phyloP scores from a whole-genome alignment of 176 grass and related monocot species.

The Zea luxurians region DNA sequence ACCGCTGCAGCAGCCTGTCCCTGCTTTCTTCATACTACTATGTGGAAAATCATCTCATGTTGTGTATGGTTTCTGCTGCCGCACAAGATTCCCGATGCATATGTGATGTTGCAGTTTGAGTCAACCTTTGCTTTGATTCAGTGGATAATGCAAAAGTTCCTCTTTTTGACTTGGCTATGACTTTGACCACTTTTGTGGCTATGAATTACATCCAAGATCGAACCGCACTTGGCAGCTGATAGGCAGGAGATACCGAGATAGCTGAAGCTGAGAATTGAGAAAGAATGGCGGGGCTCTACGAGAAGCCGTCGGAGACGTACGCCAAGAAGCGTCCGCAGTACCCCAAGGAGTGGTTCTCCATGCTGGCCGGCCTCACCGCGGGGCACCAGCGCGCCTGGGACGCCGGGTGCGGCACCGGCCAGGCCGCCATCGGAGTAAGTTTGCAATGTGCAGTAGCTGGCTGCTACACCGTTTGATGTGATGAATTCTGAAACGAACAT shows the following conservation, averaged over 20 bases:
- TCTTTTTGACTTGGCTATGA: constrained; percentile 34
- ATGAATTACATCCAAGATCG: constrained; percentile 36
- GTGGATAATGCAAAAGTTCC: constrained; percentile 28
- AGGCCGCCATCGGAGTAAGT: constrained; percentile 52
- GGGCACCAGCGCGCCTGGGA: constrained; percentile 58
- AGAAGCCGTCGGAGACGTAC: constrained; percentile 46
- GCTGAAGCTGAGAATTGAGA: constrained; percentile 6
- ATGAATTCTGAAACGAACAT: background rate
- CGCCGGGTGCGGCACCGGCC: constrained; percentile 60
- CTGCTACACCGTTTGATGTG: background rate
- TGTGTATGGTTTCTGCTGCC: background rate
- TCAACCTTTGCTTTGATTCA: background rate
- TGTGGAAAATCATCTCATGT: constrained; percentile 17
- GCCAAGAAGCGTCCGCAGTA: constrained; percentile 55
- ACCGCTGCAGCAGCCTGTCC: background rate
- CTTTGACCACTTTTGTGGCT: constrained; percentile 10
- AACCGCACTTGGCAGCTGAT: background rate
- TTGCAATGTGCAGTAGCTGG: no score
- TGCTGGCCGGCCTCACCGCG: constrained; percentile 49
- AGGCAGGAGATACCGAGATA: background rate
- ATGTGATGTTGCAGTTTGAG: constrained; percentile 12
- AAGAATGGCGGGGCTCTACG: constrained; percentile 52
- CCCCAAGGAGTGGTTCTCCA: constrained; percentile 59
- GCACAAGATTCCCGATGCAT: constrained; percentile 1
- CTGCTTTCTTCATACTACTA: background rate